Conservation (phyloP, 768 basidiomycete species). For the Albatrellus ellisii region DNA sequence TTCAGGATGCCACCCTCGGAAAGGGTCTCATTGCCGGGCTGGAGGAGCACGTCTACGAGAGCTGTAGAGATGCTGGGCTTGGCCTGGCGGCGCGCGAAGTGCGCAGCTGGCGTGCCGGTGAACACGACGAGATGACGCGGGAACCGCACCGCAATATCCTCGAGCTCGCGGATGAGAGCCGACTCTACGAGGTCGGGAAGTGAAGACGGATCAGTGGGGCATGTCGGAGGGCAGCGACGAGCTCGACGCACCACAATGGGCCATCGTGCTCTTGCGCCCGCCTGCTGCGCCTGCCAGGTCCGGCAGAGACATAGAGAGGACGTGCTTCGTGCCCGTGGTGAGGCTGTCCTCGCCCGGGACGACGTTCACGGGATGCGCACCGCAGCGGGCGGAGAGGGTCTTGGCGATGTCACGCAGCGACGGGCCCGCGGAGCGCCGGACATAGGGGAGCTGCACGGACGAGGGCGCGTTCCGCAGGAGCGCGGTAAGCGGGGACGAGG, state of each 20-base stretch:
- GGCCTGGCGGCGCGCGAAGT: constrained; percentile 29
- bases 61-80: constrained; percentile 10
- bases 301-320: constrained; percentile 46
- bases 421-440: constrained; percentile 22
- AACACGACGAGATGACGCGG: constrained; percentile 57
- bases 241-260: constrained; percentile 37
- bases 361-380: constrained; percentile 33
- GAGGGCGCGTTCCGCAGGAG: constrained; percentile 37
- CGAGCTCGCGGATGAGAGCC: constrained; percentile 35
- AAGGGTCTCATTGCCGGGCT: constrained; percentile 24
- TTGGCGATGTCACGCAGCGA: constrained; percentile 26
- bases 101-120: constrained; percentile 33
- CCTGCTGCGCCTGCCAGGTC: constrained; percentile 26
- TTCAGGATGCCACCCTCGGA: constrained; percentile 49
- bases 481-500: constrained; percentile 35
- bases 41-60: constrained; percentile 5
- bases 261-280: constrained; percentile 33
- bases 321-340: constrained; percentile 30
- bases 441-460: constrained; percentile 50
- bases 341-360: constrained; percentile 20
- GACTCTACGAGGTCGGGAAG: constrained; percentile 23
- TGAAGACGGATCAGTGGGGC: neutral
- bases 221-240: neutral
- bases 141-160: constrained; percentile 32
- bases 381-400: constrained; percentile 38